A percentile compares a stretch with the other conserved stretches of the same genome.
These are phyloP conservation scores for Tetraselmis striata DNA, from an alignment of 139 green algal genomes.

Conservation along the genomic window DNA sequence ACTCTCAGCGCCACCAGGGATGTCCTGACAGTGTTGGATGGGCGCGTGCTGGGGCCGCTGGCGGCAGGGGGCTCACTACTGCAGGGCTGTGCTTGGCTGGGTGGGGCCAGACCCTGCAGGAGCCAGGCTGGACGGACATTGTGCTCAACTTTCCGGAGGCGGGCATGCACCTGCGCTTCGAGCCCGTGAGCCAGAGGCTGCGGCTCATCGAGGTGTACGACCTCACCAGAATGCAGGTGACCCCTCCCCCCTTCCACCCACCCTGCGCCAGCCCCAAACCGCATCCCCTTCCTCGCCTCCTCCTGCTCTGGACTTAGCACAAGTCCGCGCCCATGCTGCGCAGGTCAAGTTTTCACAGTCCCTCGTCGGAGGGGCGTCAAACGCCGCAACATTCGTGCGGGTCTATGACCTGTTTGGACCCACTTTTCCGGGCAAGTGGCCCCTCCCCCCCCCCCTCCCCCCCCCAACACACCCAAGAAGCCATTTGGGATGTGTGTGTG, in stretches of 20 bases:
- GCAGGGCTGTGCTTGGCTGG: too few species aligned
- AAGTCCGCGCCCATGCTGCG: slow-evolving; percentile 1
- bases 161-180: slow-evolving; percentile 48
- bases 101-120: too few species aligned
- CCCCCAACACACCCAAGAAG: too few species aligned
- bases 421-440: slow-evolving; percentile 34
- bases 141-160: slow-evolving; percentile 39
- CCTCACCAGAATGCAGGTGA: slow-evolving; percentile 34
- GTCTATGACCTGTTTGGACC: slow-evolving; percentile 41
- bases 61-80: too few species aligned
- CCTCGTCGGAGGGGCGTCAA: slow-evolving; percentile 22
- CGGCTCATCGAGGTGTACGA: slow-evolving; percentile 47
- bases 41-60: too few species aligned
- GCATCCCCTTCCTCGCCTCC: not conserved
- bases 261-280: not conserved
- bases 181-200: slow-evolving; percentile 37
- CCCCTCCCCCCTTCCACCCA: not conserved
- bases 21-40: too few species aligned
- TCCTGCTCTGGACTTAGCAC: slow-evolving; percentile 3
- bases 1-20: too few species aligned
- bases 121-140: slow-evolving; percentile 21
- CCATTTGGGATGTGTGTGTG: too few species aligned
- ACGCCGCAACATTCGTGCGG: slow-evolving; percentile 33
- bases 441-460: not conserved
- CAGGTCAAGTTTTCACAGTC: slow-evolving; percentile 24